A percentile compares a stretch with the other conserved stretches of the same genome.
phyloP scores from a whole-genome alignment of 2,329 filamentous ascomycete genomes.

The Bretziella fagacearum region DNA sequence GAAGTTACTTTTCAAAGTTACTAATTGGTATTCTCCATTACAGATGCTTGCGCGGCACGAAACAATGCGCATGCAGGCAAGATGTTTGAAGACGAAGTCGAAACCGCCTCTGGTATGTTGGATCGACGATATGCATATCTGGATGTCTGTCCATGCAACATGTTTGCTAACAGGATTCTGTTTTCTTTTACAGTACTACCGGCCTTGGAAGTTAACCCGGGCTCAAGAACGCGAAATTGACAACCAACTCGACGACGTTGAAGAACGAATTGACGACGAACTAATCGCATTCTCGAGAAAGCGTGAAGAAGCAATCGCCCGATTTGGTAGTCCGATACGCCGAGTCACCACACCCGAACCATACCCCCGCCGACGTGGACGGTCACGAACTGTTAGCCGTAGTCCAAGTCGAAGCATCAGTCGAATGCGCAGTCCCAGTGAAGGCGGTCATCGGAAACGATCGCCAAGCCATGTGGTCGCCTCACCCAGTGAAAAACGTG shows the following conservation, averaged over 20 bases:
- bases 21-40: slow-evolving; percentile 18
- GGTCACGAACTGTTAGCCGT: slow-evolving; percentile 19
- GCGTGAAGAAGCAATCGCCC: slow-evolving; percentile 25
- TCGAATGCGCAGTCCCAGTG: neutral
- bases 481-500: neutral
- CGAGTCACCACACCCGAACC: neutral
- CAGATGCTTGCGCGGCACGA: slow-evolving; percentile 64
- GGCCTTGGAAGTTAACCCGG: slow-evolving; percentile 58
- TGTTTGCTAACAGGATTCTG: slow-evolving; percentile 3
- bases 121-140: neutral
- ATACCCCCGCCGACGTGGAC: neutral
- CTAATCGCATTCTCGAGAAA: slow-evolving; percentile 40
- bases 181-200: slow-evolving; percentile 52
- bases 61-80: slow-evolving; percentile 53
- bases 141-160: neutral
- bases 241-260: slow-evolving; percentile 48
- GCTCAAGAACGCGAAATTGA: slow-evolving; percentile 56
- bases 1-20: slow-evolving; percentile 10
- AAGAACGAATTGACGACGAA: slow-evolving; percentile 48
- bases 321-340: slow-evolving; percentile 17
- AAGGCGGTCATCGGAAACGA: neutral
- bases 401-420: slow-evolving; percentile 15
- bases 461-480: neutral
- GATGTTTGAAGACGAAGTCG: slow-evolving; percentile 53
- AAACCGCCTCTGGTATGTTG: slow-evolving; percentile 56